phyloP scores from a whole-genome alignment of 2,329 filamentous ascomycete species.

The Malbranchea zuffiana region DNA sequence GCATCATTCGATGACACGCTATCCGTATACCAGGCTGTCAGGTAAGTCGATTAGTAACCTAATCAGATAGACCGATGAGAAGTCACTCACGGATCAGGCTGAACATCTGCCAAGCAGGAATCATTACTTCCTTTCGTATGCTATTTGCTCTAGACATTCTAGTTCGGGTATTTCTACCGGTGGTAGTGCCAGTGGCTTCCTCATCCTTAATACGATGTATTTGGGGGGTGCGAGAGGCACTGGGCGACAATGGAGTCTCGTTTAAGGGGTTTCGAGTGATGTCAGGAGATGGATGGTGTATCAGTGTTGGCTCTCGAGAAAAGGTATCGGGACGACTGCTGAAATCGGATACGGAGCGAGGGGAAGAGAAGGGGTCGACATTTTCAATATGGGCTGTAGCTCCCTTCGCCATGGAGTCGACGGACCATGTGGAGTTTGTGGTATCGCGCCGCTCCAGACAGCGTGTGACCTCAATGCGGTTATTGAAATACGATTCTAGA shows the following conservation, averaged over 20 bases:
- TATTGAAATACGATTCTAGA: constrained; percentile 90
- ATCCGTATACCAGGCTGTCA: constrained; percentile 72
- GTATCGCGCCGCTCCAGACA: constrained; percentile 56
- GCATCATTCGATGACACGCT: constrained; percentile 54
- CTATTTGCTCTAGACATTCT: constrained; percentile 15
- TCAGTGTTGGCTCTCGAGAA: no score
- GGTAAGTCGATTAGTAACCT: constrained; percentile 27
- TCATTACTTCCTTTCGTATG: constrained; percentile 69
- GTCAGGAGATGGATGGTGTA: no score
- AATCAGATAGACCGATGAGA: no score
- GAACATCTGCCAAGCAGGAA: constrained; percentile 97
- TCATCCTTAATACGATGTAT: no score
- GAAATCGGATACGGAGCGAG: constrained; percentile 14
- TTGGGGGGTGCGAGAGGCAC: no score
- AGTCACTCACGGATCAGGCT: constrained; percentile 68
- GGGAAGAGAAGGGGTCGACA: constrained; percentile 31
- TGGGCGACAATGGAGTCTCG: no score
- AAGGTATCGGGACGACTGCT: neutral
- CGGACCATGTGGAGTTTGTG: constrained; percentile 34
- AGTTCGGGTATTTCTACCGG: neutral
- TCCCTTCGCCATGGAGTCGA: constrained; percentile 29
- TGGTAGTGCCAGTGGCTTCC: constrained; percentile 1
- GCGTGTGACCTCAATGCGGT: constrained; percentile 75
- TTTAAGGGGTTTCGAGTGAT: no score
- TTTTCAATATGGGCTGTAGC: constrained; percentile 33